Conservation (phyloP, 2,329 filamentous ascomycete species). For the Myriangium duriaei region DNA sequence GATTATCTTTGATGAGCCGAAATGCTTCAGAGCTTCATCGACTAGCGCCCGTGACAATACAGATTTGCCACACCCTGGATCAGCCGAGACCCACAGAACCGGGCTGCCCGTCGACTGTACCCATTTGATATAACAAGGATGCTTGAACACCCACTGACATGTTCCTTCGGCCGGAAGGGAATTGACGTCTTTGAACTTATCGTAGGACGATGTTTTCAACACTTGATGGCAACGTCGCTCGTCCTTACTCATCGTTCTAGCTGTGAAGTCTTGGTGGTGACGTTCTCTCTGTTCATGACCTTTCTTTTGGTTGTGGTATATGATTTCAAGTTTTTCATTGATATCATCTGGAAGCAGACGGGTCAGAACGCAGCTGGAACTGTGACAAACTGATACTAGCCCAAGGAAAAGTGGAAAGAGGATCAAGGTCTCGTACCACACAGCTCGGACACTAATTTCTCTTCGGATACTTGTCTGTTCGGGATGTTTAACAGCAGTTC, state of each 20-base stretch:
- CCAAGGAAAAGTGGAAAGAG: too few relatives aligned
- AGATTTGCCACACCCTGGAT: conserved; percentile 32
- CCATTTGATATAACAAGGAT: neutral
- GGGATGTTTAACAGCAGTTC: conserved; percentile 11
- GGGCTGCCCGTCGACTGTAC: too few relatives aligned
- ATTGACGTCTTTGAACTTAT: neutral
- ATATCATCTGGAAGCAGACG: too few relatives aligned
- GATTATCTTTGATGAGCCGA: conserved; percentile 9
- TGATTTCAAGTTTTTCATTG: too few relatives aligned
- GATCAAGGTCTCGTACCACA: too few relatives aligned
- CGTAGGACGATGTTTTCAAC: neutral
- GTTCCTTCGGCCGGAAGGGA: neutral
- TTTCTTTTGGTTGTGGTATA: neutral
- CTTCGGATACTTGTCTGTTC: neutral
- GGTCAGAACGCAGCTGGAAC: too few relatives aligned
- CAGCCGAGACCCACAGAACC: conserved; percentile 27
- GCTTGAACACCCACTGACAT: neutral
- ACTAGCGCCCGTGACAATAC: conserved; percentile 26
- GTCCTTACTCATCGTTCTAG: neutral
- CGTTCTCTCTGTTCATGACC: neutral
- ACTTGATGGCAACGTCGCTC: neutral
- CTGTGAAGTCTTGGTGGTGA: neutral
- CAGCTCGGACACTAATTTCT: too few relatives aligned
- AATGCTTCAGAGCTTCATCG: conserved; percentile 17
- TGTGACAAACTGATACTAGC: too few relatives aligned